phyloP scores from a whole-genome alignment of 2,329 filamentous ascomycete species.

The Incumbomyces delicatus region DNA sequence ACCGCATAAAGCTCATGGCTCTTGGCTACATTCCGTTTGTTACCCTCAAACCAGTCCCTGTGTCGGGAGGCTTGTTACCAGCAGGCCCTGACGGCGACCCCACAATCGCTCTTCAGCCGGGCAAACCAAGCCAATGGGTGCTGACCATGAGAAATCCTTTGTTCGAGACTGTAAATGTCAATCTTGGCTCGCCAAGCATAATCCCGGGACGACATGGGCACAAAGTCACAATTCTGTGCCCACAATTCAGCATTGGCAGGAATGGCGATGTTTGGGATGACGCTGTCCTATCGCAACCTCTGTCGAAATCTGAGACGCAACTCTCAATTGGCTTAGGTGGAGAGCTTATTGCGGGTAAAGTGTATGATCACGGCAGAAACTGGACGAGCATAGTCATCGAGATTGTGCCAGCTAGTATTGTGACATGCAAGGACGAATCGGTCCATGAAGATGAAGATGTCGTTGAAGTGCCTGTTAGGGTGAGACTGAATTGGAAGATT shows the following conservation, averaged over 20 bases:
- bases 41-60: conserved; percentile 47
- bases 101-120: conserved; percentile 38
- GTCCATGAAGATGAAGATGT: conserved; percentile 49
- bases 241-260: conserved; percentile 85
- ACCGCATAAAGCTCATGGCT: conserved; percentile 85
- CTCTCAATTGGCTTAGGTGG: conserved; percentile 38
- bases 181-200: conserved; percentile 69
- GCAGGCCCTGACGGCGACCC: conserved; percentile 25
- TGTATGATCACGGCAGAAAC: conserved; percentile 91
- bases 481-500: conserved; percentile 72
- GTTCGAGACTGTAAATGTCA: conserved; percentile 82
- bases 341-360: conserved; percentile 76
- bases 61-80: conserved; percentile 21
- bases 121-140: conserved; percentile 61
- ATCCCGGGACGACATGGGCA: conserved; percentile 69
- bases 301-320: conserved; percentile 32
- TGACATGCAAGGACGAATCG: conserved; percentile 23
- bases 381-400: conserved; percentile 93
- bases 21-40: conserved; percentile 79
- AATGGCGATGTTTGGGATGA: conserved; percentile 95
- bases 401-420: conserved; percentile 53
- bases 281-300: conserved; percentile 41
- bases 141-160: conserved; percentile 89
- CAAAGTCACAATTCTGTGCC: conserved; percentile 84
- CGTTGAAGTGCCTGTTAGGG: conserved; percentile 88